Conservation (phyloP, 2,329 filamentous ascomycete genomes). For the Sporothrix schenckii region DNA sequence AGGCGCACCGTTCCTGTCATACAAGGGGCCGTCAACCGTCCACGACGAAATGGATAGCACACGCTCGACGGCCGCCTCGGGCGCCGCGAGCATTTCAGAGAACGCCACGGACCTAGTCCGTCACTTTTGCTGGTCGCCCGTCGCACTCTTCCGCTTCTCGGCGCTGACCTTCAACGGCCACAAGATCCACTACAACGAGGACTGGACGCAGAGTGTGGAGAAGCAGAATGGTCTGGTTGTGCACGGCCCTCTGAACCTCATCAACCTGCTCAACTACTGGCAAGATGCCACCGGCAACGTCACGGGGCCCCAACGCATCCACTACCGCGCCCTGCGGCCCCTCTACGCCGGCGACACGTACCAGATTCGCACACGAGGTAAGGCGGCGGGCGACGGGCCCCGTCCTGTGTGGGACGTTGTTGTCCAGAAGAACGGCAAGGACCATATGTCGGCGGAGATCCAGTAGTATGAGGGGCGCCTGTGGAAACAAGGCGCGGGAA, state of each 20-base stretch:
- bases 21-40: neutral
- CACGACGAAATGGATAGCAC: neutral
- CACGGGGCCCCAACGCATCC: neutral
- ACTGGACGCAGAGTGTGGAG: constrained; percentile 66
- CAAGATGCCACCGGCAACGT: constrained; percentile 47
- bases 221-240: constrained; percentile 73
- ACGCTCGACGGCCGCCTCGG: neutral
- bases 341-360: constrained; percentile 12
- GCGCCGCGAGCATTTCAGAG: too few species aligned
- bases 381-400: neutral
- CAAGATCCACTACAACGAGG: constrained; percentile 76
- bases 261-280: constrained; percentile 71
- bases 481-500: too few species aligned
- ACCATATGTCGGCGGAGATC: constrained; percentile 9
- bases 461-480: neutral
- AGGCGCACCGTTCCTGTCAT: neutral
- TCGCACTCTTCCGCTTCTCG: constrained; percentile 75
- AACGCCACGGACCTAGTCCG: neutral
- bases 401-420: neutral
- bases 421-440: neutral
- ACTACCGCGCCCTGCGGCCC: constrained; percentile 6
- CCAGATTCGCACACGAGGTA: neutral
- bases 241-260: constrained; percentile 77
- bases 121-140: constrained; percentile 47
- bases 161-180: constrained; percentile 86